Conservation (phyloP, 345 rosid species). For the Punica granatum region DNA sequence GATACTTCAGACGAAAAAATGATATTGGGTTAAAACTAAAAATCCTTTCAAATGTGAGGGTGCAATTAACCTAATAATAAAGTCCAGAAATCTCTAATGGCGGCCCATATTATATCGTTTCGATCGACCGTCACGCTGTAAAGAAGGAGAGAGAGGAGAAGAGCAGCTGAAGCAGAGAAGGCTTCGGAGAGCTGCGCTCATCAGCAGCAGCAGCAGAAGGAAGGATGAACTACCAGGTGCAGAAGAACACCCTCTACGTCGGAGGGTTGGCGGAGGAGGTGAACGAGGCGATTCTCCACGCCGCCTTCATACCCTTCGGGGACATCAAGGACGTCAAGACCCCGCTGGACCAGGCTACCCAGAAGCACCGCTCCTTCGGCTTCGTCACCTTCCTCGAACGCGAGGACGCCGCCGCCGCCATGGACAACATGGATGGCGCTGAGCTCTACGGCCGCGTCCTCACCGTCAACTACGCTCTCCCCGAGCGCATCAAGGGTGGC, state of each 20-base stretch:
- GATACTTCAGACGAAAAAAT: too few relatives aligned
- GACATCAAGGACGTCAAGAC: conserved; percentile 97
- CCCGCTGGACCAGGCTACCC: conserved; percentile 93
- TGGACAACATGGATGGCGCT: conserved; percentile 98
- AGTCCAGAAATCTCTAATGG: too few relatives aligned
- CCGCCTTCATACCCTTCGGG: conserved; percentile 94
- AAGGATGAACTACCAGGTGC: conserved; percentile 55
- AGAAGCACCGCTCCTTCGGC: conserved; percentile 95
- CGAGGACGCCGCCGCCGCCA: conserved; percentile 86
- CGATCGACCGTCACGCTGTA: too few relatives aligned
- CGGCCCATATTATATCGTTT: too few relatives aligned
- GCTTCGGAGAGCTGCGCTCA: not conserved
- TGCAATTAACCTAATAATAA: too few relatives aligned
- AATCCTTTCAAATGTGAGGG: too few relatives aligned
- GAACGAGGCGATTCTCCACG: conserved; percentile 84
- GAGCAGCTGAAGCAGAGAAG: not conserved
- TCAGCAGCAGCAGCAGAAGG: not conserved
- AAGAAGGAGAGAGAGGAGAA: not conserved
- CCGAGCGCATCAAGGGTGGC: conserved; percentile 96
- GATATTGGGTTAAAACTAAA: too few relatives aligned
- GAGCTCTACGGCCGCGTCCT: conserved; percentile 98
- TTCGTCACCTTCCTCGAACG: conserved; percentile 90
- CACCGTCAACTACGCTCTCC: conserved; percentile 93
- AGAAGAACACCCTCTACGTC: conserved; percentile 93
- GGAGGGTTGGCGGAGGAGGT: conserved; percentile 98